Conservation (phyloP, 73 alveolate genomes). For the Paraurostyla sp. region DNA sequence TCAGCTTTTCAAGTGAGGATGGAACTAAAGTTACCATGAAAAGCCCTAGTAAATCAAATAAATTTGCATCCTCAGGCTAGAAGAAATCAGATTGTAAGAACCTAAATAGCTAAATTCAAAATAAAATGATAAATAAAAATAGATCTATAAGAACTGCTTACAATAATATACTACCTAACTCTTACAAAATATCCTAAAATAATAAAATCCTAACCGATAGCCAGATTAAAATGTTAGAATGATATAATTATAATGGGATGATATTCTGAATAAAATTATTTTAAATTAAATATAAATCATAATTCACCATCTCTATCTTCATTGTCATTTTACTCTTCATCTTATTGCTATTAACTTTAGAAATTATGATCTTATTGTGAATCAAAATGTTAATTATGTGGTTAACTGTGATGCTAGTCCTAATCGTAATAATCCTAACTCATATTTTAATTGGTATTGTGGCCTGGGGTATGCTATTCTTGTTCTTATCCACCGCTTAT, state of each 20-base stretch:
- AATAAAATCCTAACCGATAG: not conserved
- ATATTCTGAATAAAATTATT: not conserved
- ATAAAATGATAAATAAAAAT: not conserved
- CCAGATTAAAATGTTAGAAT: not conserved
- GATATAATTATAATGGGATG: not conserved
- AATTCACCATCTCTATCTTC: no score
- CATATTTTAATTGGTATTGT: not conserved
- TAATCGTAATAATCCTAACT: not conserved
- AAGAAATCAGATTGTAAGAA: not conserved
- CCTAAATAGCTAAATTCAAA: not conserved
- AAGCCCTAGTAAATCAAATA: not conserved
- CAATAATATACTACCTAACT: not conserved
- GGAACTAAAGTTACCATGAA: not conserved
- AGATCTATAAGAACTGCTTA: not conserved
- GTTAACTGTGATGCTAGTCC: not conserved
- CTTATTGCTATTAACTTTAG: no score
- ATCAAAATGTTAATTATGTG: no score
- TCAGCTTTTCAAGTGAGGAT: constrained; percentile 33
- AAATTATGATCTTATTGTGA: no score
- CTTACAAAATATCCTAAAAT: constrained; percentile 19
- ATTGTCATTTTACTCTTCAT: no score
- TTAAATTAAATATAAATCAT: no score
- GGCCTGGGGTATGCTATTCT: not conserved
- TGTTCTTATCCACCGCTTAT: not conserved
- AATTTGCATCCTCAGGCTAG: not conserved